Evolutionary conservation across 2,329 filamentous ascomycete species (phyloP).

Genomic region (Colletotrichum graminicola): DNA sequence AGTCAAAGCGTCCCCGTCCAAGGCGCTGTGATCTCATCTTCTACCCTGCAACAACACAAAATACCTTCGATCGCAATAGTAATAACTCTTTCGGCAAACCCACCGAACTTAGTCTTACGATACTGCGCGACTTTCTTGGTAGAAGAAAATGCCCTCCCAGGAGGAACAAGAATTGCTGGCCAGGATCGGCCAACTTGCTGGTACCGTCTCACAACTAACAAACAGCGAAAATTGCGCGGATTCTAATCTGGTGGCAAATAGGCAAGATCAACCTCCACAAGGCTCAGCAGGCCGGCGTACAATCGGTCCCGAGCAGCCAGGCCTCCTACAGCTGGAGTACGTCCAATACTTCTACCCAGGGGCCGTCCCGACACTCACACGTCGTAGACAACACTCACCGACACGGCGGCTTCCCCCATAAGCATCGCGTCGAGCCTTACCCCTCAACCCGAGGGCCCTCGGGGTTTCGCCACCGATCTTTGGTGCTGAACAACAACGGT

Average conservation of each 20-base stretch:
- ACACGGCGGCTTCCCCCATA: constrained; percentile 46
- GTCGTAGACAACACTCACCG: constrained; percentile 51
- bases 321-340: constrained; percentile 53
- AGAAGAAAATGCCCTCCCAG: constrained; percentile 46
- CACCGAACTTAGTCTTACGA: not conserved
- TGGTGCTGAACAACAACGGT: constrained; percentile 74
- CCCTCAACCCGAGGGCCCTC: constrained; percentile 49
- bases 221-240: constrained; percentile 39
- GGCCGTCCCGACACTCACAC: constrained; percentile 13
- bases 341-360: not conserved
- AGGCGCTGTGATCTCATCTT: constrained; percentile 20
- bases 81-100: not conserved
- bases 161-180: constrained; percentile 67
- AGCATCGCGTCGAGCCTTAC: constrained; percentile 44
- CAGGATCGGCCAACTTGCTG: constrained; percentile 65
- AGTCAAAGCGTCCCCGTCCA: constrained; percentile 28
- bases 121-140: not conserved
- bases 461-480: constrained; percentile 60
- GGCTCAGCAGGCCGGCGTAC: constrained; percentile 66
- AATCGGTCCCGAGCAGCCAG: constrained; percentile 47
- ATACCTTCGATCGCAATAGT: constrained; percentile 8
- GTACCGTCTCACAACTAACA: constrained; percentile 47
- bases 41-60: constrained; percentile 1
- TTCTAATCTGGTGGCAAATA: constrained; percentile 50
- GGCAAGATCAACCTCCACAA: constrained; percentile 86